Evolutionary conservation across 768 basidiomycete species (phyloP).

Genomic region (Royoungia palumana): DNA sequence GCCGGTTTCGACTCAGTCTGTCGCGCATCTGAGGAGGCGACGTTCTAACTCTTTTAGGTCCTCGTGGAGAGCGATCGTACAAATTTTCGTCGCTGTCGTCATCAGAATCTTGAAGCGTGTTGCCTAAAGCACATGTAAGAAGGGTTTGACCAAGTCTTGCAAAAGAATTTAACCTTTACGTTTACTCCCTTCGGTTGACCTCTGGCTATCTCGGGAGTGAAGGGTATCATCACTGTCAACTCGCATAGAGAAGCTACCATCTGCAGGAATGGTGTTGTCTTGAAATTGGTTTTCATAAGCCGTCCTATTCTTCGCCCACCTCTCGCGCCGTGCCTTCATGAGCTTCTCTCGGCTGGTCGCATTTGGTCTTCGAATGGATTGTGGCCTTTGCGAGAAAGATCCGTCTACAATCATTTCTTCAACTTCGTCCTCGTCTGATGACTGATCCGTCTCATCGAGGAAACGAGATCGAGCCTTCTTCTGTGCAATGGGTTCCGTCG

Average conservation of each 20-base stretch:
- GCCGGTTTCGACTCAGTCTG: slow-evolving; percentile 35
- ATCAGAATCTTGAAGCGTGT: slow-evolving; percentile 29
- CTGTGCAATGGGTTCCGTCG: slow-evolving; percentile 7
- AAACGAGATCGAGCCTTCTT: slow-evolving; percentile 28
- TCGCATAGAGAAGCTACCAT: slow-evolving; percentile 32
- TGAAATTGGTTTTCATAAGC: slow-evolving; percentile 30
- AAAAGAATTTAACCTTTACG: slow-evolving; percentile 45
- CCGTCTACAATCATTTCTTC: slow-evolving; percentile 49
- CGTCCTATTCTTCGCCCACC: slow-evolving; percentile 26
- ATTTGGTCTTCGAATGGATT: slow-evolving; percentile 14
- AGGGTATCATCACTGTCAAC: slow-evolving; percentile 21
- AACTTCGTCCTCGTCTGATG: slow-evolving; percentile 46
- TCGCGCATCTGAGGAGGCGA: slow-evolving; percentile 42
- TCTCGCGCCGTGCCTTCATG: slow-evolving; percentile 21
- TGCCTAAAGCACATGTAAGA: slow-evolving; percentile 10
- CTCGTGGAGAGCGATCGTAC: slow-evolving; percentile 25
- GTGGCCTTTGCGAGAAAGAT: slow-evolving; percentile 17
- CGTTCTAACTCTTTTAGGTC: slow-evolving; percentile 50
- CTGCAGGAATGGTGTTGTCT: slow-evolving; percentile 24
- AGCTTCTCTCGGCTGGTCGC: slow-evolving; percentile 33
- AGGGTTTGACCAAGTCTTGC: neutral
- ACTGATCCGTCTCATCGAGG: slow-evolving; percentile 20
- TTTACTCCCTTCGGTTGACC: slow-evolving; percentile 35
- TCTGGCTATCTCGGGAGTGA: slow-evolving; percentile 15
- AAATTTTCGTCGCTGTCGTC: slow-evolving; percentile 25